Evolutionary conservation across 2,329 filamentous ascomycete genomes (phyloP).

Genomic region (Claviceps humidiphila): DNA sequence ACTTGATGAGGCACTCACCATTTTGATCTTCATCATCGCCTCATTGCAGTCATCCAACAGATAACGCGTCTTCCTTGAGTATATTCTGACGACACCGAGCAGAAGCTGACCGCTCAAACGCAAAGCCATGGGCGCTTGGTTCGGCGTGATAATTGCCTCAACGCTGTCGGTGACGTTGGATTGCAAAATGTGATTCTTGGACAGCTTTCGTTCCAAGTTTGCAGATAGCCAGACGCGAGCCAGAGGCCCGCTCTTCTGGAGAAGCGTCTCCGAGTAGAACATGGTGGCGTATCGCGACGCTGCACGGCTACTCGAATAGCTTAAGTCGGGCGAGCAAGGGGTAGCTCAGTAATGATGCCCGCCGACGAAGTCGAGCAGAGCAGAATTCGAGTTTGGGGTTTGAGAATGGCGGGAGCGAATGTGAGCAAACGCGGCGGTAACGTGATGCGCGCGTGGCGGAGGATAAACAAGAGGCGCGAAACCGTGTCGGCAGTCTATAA

Average conservation of each 20-base stretch:
- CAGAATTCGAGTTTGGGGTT: constrained; percentile 4
- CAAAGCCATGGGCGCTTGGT: constrained; percentile 87
- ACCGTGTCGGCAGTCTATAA: constrained; percentile 16
- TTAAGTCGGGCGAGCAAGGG: constrained; percentile 10
- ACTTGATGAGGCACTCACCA: constrained; percentile 45
- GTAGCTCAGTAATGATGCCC: neutral
- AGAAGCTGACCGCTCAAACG: constrained; percentile 88
- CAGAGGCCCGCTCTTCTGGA: constrained; percentile 93
- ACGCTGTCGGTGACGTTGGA: constrained; percentile 93
- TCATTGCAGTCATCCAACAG: constrained; percentile 95
- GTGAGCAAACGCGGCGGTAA: constrained; percentile 18
- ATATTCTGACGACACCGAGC: constrained; percentile 92
- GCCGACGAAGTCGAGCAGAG: constrained; percentile 2
- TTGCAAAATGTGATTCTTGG: constrained; percentile 89
- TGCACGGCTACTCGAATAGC: constrained; percentile 13
- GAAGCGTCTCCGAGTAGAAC: constrained; percentile 95
- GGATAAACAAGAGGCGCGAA: constrained; percentile 19
- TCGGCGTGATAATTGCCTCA: constrained; percentile 83
- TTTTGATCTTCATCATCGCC: constrained; percentile 94
- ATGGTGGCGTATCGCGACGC: constrained; percentile 39
- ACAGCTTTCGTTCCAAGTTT: constrained; percentile 96
- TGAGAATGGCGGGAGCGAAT: constrained; percentile 7
- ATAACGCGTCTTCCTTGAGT: constrained; percentile 93
- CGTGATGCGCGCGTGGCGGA: constrained; percentile 17
- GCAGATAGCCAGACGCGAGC: constrained; percentile 96